Evolutionary conservation across 805 yeast genomes (phyloP), one percentile per base, ranked within the genome.

Genomic region (Sungouiozyma intestinalis): DNA sequence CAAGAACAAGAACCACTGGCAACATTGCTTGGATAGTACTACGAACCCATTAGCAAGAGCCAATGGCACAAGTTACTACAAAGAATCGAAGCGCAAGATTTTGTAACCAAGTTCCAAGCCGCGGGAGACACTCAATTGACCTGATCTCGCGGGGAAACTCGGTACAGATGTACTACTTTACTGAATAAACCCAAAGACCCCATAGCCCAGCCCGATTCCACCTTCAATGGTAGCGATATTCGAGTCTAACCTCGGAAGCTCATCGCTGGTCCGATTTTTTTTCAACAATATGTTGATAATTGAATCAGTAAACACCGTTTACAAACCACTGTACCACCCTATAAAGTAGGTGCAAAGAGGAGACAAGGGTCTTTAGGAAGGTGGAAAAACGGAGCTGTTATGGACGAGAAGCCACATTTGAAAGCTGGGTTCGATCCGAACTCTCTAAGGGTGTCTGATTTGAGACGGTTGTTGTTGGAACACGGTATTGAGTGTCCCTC

Each of bases 381-480:
- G n/a, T n/a, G n/a, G n/a, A n/a, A n/a, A n/a, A n/a, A n/a, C n/a
- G n/a, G n/a, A 6, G 29, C 11, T 11, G 11, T 11, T 24, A 24
- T 24, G 29, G 29, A 24, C 9, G 6, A 6, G 17, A 43, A 39
- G 41, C 48, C 46, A 8, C 44, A 45, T 40, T 33, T 51, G 39
- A 45, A 50, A 21, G 36, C 58, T 62, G 84, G 69, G 14, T 85
- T 83, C 59, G 78, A 85, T 55, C 83, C 92, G 2, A 64, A 70
- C 20, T 65, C 71, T 34, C 64, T 81, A 48, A 81, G 78, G 40
- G 78, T 84, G 13, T 74, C 86, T 2, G 76, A 82, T 45, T 68
- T 88, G 56, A 72, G 92, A 52, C 71, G 76, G 21, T 69, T 85
- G 14, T 66, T 88, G 39, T 60, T 68, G 9, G 78, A 74, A 45